phyloP scores from a whole-genome alignment of 202 grass and related monocot species.

The Musa balbisiana region DNA sequence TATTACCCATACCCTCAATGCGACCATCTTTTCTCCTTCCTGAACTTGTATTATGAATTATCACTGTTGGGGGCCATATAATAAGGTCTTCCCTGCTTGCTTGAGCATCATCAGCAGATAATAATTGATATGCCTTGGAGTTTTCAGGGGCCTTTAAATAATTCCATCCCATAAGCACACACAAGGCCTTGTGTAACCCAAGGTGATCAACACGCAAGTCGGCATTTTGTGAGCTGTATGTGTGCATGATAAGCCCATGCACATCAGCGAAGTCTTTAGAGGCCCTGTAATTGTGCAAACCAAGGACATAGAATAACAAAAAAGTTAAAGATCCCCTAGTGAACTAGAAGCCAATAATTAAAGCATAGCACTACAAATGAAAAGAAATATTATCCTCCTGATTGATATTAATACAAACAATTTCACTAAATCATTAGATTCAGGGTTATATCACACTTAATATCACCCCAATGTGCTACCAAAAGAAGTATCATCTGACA shows the following conservation, averaged over 20 bases:
- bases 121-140: slow-evolving; percentile 82
- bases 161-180: slow-evolving; percentile 94
- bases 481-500: background rate
- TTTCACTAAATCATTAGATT: background rate
- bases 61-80: slow-evolving; percentile 80
- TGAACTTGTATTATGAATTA: slow-evolving; percentile 74
- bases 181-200: slow-evolving; percentile 95
- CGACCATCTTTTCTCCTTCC: slow-evolving; percentile 89
- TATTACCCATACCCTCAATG: slow-evolving; percentile 83
- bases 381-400: background rate
- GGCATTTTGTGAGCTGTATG: slow-evolving; percentile 59
- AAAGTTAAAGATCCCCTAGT: slow-evolving; percentile 14
- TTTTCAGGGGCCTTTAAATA: slow-evolving; percentile 77
- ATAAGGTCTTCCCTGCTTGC: slow-evolving; percentile 91
- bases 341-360: background rate
- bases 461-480: background rate
- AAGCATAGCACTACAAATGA: background rate
- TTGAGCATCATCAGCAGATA: slow-evolving; percentile 68
- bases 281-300: slow-evolving; percentile 71
- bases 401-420: background rate
- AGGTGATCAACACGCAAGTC: slow-evolving; percentile 74
- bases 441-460: background rate
- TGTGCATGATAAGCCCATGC: slow-evolving; percentile 85
- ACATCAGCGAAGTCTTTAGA: slow-evolving; percentile 85
- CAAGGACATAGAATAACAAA: slow-evolving; percentile 45